These are phyloP conservation scores for Citrus trifoliata DNA, from an alignment of 345 rosid genomes.

Conservation along the genomic window DNA sequence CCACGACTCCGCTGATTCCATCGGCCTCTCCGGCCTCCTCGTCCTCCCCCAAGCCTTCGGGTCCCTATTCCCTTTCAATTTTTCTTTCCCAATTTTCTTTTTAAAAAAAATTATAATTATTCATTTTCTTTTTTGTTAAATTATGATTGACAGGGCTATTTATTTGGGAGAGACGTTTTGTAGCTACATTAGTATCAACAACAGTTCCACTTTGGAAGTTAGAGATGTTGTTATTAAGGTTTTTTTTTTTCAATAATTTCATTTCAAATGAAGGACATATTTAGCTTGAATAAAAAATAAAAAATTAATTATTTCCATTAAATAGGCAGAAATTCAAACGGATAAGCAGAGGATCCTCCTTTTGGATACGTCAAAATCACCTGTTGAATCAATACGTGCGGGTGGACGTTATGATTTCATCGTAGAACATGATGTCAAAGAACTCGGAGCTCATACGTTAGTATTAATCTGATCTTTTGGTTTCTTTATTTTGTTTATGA, in stretches of 20 bases:
- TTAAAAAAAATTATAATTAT: background rate
- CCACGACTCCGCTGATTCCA: conserved; percentile 67
- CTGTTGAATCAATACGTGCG: conserved; percentile 82
- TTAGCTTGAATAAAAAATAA: background rate
- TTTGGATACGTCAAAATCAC: conserved; percentile 78
- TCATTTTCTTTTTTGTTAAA: background rate
- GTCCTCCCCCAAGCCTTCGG: conserved; percentile 98
- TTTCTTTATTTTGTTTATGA: background rate
- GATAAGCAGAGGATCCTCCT: conserved; percentile 89
- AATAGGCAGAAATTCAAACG: conserved; percentile 95
- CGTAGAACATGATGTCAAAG: conserved; percentile 97
- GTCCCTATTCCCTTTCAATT: conserved; percentile 22
- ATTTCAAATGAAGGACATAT: background rate
- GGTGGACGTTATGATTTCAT: conserved; percentile 95
- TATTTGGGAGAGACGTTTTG: conserved; percentile 94
- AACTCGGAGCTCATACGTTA: conserved; percentile 98
- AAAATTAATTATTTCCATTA: background rate
- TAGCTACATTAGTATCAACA: conserved; percentile 91
- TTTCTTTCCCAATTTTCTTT: conserved; percentile 3
- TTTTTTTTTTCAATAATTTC: background rate
- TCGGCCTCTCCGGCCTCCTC: conserved; percentile 92
- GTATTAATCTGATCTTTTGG: background rate
- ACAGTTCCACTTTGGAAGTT: conserved; percentile 80
- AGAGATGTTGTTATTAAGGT: conserved; percentile 84
- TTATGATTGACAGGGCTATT: conserved; percentile 53